Evolutionary conservation across 2,329 filamentous ascomycete species (phyloP), one percentile per base, ranked within the genome.

Genomic region (Aspergillus pseudotamarii): DNA sequence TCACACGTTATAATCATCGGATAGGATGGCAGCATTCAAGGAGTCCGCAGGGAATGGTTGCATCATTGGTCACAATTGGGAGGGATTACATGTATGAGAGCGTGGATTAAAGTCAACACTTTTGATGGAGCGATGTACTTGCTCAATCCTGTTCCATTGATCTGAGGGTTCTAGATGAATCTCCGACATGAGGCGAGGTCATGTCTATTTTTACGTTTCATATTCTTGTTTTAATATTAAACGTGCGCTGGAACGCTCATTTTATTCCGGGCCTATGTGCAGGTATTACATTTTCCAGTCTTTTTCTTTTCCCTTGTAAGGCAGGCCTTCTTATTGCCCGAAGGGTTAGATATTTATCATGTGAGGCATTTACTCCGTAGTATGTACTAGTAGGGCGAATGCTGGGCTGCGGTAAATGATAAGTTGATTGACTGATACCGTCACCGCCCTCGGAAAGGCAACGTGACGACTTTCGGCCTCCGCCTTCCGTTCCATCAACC

Each of bases 391-490:
- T 19, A 32, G 16, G 21, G 16, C 19, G 16, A 41, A 12, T 34
- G 48, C 48, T 34, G 32, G 32, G 14, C 14, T 16, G 34, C 12
- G 48, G 48, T 51, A 10, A 50, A 16, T 34, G 28, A 48, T 48
- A 48, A 11, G 16, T 51, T 21, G 28, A 32, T 51, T n/a, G 16
- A 51, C 30, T n/a, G 28, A 51, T 32, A 21, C 34, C n/a, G 51
- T 55, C 54, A 58, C 66, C 59, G 60, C 60, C 53, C 48, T 54
- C 14, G 61, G 53, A 66, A 69, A 69, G 68, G 61, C 67, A 71
- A 66, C 67, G 67, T 70, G 64, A 66, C 69, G 65, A 68, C 66
- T 69, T 69, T 61, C 57, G 59, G 51, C 57, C 58, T 62, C 60
- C 56, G 46, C 55, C 26, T 58, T 36, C 48, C 21, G 56, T 46